These are phyloP conservation scores for Phalaenopsis hybrid DNA, from an alignment of 116 monocot genomes.

Conservation along the genomic window DNA sequence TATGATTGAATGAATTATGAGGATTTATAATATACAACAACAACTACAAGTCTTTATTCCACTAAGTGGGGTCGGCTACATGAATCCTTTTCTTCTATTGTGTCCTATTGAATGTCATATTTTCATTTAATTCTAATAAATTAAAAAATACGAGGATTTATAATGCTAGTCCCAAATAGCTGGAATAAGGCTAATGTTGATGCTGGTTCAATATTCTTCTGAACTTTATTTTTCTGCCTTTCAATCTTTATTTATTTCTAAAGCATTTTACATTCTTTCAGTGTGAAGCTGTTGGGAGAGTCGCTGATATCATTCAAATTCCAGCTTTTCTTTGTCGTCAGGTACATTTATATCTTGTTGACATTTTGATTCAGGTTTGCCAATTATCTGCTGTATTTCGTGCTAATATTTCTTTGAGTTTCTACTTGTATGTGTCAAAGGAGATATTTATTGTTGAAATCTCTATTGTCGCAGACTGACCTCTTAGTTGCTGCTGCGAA, in stretches of 20 bases:
- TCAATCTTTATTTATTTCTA: background rate
- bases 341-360: constrained; percentile 18
- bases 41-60: too few species aligned
- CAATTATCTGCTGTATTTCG: background rate
- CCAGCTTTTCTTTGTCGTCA: constrained; percentile 63
- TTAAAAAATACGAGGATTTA: too few species aligned
- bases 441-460: background rate
- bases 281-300: constrained; percentile 95
- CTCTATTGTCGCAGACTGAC: constrained; percentile 39
- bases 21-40: too few species aligned
- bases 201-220: background rate
- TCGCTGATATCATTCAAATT: constrained; percentile 83
- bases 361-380: background rate
- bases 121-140: too few species aligned
- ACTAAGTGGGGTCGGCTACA: too few species aligned
- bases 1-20: too few species aligned
- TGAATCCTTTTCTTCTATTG: too few species aligned
- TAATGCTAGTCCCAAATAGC: too few species aligned
- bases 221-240: background rate
- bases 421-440: background rate
- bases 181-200: background rate
- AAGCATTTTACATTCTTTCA: constrained; percentile 13
- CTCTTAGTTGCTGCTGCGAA: constrained; percentile 55
- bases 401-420: background rate
- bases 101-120: too few species aligned